These are phyloP conservation scores for Ceriops tagal DNA, from an alignment of 345 rosid genomes.

Conservation along the genomic window DNA sequence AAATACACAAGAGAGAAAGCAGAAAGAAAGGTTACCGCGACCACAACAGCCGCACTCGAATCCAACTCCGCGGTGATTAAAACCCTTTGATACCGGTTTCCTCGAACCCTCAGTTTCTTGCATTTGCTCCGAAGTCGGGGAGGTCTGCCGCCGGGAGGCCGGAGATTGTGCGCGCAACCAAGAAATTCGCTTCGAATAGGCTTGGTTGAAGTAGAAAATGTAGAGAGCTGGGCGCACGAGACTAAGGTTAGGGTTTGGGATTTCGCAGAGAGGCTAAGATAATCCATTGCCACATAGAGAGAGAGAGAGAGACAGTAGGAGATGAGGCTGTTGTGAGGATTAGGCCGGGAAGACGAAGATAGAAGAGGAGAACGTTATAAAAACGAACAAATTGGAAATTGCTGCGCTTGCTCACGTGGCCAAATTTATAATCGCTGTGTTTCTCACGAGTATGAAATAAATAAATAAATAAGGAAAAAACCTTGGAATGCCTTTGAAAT, in stretches of 20 bases:
- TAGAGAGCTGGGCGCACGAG: constrained; percentile 34
- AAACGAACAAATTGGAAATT: too few species aligned
- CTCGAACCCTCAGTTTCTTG: constrained; percentile 23
- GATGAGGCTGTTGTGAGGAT: not conserved
- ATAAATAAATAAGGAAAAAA: too few species aligned
- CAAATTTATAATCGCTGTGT: too few species aligned
- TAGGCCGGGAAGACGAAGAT: too few species aligned
- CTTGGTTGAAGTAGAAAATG: constrained; percentile 12
- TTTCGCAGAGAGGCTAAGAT: constrained; percentile 30
- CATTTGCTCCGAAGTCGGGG: constrained; percentile 23
- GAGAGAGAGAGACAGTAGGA: not conserved
- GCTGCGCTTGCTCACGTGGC: too few species aligned
- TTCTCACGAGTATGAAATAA: too few species aligned
- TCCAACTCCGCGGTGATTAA: constrained; percentile 50
- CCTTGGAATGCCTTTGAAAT: too few species aligned
- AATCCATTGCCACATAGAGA: constrained; percentile 41
- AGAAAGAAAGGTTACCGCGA: constrained; percentile 57
- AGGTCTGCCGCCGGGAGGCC: constrained; percentile 38
- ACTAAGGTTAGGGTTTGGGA: constrained; percentile 33
- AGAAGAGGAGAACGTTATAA: too few species aligned
- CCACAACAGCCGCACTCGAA: constrained; percentile 41
- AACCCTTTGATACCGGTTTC: constrained; percentile 35
- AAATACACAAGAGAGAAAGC: constrained; percentile 55
- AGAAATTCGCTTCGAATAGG: constrained; percentile 39
- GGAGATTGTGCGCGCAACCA: constrained; percentile 46